phyloP scores from a whole-genome alignment of 495 filamentous ascomycete species.

The Amniculicola lignicola region DNA sequence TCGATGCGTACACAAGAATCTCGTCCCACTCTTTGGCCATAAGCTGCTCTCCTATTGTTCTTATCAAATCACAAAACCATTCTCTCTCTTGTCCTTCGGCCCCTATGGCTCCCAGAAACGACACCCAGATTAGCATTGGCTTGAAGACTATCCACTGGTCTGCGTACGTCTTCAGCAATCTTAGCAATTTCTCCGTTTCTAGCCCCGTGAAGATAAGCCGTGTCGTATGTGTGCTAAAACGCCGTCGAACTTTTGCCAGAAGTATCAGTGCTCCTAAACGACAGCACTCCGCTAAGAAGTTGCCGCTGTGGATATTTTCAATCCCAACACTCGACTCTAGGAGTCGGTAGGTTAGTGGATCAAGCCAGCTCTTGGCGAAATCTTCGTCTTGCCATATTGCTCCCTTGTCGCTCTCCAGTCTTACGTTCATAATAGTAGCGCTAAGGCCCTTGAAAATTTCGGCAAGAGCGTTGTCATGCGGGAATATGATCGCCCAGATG shows the following conservation, averaged over 20 bases:
- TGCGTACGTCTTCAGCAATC: constrained; percentile 1
- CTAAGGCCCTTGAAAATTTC: constrained; percentile 15
- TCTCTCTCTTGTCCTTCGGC: constrained; percentile 5
- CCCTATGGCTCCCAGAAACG: constrained; percentile 7
- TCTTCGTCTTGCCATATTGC: constrained; percentile 6
- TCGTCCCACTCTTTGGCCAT: constrained; percentile 8
- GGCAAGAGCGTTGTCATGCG: constrained; percentile 3
- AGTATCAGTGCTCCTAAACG: constrained; percentile 13
- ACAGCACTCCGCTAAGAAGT: constrained; percentile 9
- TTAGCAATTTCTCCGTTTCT: constrained; percentile 8
- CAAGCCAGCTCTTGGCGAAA: constrained; percentile 2
- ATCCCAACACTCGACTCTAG: constrained; percentile 2
- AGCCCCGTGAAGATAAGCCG: constrained; percentile 10
- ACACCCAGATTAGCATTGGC: constrained; percentile 10
- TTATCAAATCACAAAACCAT: constrained; percentile 11
- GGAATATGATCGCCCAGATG: constrained; percentile 10
- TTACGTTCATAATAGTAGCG: constrained; percentile 4
- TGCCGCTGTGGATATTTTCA: neutral
- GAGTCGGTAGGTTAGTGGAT: constrained; percentile 11
- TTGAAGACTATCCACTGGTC: constrained; percentile 10
- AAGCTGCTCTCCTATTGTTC: constrained; percentile 2
- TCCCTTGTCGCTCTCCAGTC: constrained; percentile 3
- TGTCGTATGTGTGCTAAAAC: constrained; percentile 4
- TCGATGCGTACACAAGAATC: constrained; percentile 9
- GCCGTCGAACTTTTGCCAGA: constrained; percentile 9